Evolutionary conservation across 768 basidiomycete species (phyloP), one percentile per base, ranked within the genome.

Genomic region (Xanthoconium stramineum): DNA sequence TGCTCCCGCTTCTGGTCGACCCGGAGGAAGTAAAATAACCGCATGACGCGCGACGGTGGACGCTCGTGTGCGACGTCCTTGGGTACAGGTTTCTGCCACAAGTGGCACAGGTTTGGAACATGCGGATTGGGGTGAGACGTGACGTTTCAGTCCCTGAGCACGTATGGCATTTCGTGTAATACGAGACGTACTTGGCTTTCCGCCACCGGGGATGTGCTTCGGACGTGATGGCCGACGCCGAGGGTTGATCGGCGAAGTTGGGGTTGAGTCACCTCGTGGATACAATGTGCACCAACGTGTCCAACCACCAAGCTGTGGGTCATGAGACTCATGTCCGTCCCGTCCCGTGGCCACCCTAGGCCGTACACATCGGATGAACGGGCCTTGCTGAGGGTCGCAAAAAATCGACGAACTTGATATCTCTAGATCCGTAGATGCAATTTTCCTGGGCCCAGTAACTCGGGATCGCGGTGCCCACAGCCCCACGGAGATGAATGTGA

Each of bases 401-500:
- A 33, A 47, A 29, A 37, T 9, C 10, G 17, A 52, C 15, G 38
- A 30, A 13, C 17, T 1, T 6, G 19, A 38, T 10, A 8, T 17
- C 17, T 39, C 12, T 20, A 30, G n/a, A 44, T 32, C 20, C 20
- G 28, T 24, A 8, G n/a, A 14, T 24, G 43, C 33, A 35, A 35
- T 12, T 35, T 35, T 8, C 12, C 3, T 37, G 28, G 52, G 17
- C 15, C 20, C 11, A 9, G 29, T 47, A 37, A 32, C 29, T 28
- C 12, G 20, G 39, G 24, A 28, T 57, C 46, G 19, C 28, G 20
- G 11, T 1, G 30, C 10, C n/a, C 28, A 30, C 39, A 40, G 14
- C 30, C 47, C 33, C 32, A 47, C 60, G 60, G 60, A 61, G 39
- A 61, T 61, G 61, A 63, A 53, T 50, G 51, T 61, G 60, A 38